These are phyloP conservation scores for Boletus vermiculosoides DNA, from an alignment of 768 basidiomycete species.

Conservation along the genomic window DNA sequence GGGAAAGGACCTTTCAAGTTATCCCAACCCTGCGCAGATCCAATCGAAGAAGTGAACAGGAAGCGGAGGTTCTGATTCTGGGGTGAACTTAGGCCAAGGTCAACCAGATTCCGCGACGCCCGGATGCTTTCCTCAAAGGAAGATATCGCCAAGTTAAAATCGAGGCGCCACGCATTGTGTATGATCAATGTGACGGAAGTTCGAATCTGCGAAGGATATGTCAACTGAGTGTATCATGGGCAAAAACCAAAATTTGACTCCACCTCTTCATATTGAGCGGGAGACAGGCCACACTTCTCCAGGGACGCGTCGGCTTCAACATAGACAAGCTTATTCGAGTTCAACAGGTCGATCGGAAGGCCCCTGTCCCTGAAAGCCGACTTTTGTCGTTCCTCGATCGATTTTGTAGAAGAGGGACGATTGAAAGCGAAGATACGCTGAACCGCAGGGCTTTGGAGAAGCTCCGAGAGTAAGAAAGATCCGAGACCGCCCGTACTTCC, in stretches of 20 bases:
- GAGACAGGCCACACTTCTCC: slow-evolving; percentile 31
- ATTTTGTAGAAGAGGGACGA: slow-evolving; percentile 20
- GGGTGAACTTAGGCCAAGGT: slow-evolving; percentile 32
- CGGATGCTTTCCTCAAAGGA: slow-evolving; percentile 44
- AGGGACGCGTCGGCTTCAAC: slow-evolving; percentile 35
- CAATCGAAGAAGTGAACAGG: slow-evolving; percentile 43
- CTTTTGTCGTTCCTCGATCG: slow-evolving; percentile 28
- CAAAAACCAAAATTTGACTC: neutral
- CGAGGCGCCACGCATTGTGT: slow-evolving; percentile 46
- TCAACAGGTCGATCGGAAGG: slow-evolving; percentile 27
- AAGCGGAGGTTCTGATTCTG: slow-evolving; percentile 30
- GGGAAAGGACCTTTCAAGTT: slow-evolving; percentile 31
- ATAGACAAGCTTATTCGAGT: slow-evolving; percentile 34
- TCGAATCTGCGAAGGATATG: slow-evolving; percentile 25
- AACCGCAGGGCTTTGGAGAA: slow-evolving; percentile 26
- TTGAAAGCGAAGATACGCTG: slow-evolving; percentile 35
- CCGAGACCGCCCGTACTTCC: slow-evolving; percentile 44
- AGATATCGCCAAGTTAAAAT: slow-evolving; percentile 41
- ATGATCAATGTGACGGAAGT: slow-evolving; percentile 37
- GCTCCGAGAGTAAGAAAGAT: slow-evolving; percentile 33
- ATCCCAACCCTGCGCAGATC: slow-evolving; percentile 34
- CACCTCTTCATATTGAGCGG: slow-evolving; percentile 21
- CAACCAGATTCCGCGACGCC: slow-evolving; percentile 36
- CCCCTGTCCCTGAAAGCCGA: slow-evolving; percentile 32
- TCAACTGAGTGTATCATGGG: neutral